Base-by-base conservation (phyloP, 345 rosid species). In the Combretum micranthum region DNA sequence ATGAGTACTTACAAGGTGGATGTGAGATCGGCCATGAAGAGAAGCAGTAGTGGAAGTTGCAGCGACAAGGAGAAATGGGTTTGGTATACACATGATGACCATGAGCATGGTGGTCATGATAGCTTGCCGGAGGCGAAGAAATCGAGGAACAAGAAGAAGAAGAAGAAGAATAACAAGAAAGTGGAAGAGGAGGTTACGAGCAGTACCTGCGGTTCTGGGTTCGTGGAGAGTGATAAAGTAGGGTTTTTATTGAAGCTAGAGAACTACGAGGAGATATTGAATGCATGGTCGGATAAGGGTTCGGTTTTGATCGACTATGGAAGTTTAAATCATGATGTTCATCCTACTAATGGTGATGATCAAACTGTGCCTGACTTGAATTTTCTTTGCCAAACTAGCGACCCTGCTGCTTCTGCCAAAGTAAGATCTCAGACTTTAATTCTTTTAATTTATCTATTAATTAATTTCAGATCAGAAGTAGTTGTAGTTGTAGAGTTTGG, bases 241-340 rank as follows among this genome's bases (percentile, higher is more conserved):
- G 65, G 80, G 51, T 62, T 88, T 52, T 69, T 72, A 26, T 57
- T 88, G 80, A 92, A 86, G 81, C 96, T 92, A 51, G 96, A 92
- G 39, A 32, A 32, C 75, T 88, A 92, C 45, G 70, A 84, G 56
- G 80, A 80, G 72, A 74, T 92, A 60, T 50, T 88, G 84, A 80
- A 86, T 49, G 88, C 87, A 65, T 92, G 98, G 95, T 83, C 87
- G 43, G 88, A 83, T 59, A 84, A 84, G 75, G 87, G 88, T 15
- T 68, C 95, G 32, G 83, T 86, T 57, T 88, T 61, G 57, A 64
- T 88, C 42, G 71, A 68, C 43, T 79, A 75, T 52, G 74, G 17
- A 16, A n/a, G 12, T 22, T 42, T 20, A 44, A 13, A 26, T 21
- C 37, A 42, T 14, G 47, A 2, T n/a, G n/a, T n/a, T 17, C 46